Evolutionary conservation across 257 asterid genomes (phyloP).

Genomic region (Solanum chilense): DNA sequence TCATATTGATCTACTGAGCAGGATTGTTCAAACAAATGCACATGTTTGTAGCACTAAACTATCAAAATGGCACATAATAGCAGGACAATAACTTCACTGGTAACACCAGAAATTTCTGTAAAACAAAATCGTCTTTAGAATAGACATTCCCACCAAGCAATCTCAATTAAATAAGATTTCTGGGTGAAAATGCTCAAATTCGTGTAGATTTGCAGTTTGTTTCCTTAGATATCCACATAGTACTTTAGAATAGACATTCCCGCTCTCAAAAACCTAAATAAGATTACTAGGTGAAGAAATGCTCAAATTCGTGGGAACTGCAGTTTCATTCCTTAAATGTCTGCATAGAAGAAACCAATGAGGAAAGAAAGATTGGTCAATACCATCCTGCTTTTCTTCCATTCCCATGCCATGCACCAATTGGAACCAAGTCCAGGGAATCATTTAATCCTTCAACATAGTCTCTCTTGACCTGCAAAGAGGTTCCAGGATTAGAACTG

Average conservation of each 20-base stretch:
- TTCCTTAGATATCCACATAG: not conserved
- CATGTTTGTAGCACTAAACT: not conserved
- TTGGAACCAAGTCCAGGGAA: conserved; percentile 89
- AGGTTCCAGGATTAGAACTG: not conserved
- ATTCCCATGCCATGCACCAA: conserved; percentile 94
- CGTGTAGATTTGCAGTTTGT: not conserved
- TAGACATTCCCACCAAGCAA: not conserved
- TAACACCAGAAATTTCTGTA: not conserved
- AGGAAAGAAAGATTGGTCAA: not conserved
- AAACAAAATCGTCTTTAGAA: not conserved
- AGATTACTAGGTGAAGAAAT: not conserved
- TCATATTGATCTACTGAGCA: not conserved
- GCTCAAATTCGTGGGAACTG: not conserved
- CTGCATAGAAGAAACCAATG: not conserved
- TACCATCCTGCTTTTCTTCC: conserved; percentile 99
- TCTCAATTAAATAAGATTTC: not conserved
- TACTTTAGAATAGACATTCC: not conserved
- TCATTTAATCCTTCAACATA: conserved; percentile 76
- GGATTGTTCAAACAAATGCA: not conserved
- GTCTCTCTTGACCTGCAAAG: conserved; percentile 73
- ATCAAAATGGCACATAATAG: not conserved
- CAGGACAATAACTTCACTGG: not conserved
- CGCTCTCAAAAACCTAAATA: not conserved
- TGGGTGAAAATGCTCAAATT: not conserved
- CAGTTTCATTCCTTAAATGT: not conserved